Conservation (phyloP, 192 early-diverging fungal genomes). For the Glomus cerebriforme region DNA sequence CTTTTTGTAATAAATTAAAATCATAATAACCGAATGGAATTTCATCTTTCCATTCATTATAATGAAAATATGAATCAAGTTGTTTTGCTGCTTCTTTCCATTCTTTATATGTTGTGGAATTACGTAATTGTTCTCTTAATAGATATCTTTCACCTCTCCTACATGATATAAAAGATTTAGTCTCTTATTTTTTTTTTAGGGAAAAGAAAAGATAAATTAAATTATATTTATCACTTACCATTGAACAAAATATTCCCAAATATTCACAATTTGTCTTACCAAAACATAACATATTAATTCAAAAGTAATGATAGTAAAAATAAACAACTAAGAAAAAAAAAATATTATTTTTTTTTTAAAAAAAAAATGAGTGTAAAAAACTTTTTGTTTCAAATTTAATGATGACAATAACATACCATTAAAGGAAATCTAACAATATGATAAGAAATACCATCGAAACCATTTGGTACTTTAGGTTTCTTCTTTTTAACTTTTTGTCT, state of each 20-base stretch:
- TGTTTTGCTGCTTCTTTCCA: conserved; percentile 61
- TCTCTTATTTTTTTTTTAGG: neutral
- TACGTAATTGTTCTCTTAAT: conserved; percentile 53
- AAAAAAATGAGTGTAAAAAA: neutral
- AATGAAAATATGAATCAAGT: conserved; percentile 65
- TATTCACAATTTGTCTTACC: conserved; percentile 59
- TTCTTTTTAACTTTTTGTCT: conserved; percentile 39
- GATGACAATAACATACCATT: conserved; percentile 43
- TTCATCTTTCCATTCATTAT: conserved; percentile 70
- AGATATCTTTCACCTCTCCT: conserved; percentile 58
- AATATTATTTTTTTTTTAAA: neutral
- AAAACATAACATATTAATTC: conserved; percentile 62
- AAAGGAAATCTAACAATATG: conserved; percentile 55
- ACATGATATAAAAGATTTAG: neutral
- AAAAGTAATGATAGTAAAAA: conserved; percentile 58
- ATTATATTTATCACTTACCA: conserved; percentile 51
- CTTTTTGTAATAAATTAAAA: conserved; percentile 62
- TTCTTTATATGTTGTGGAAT: conserved; percentile 60
- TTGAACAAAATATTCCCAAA: conserved; percentile 66
- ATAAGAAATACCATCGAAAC: conserved; percentile 49
- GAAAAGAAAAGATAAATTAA: neutral
- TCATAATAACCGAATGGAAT: conserved; percentile 65
- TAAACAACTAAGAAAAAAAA: conserved; percentile 41
- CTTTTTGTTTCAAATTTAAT: neutral
- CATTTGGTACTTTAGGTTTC: conserved; percentile 25